Evolutionary conservation across 78 protist genomes (phyloP).

Genomic region (Dictyostelium firmibasis): DNA sequence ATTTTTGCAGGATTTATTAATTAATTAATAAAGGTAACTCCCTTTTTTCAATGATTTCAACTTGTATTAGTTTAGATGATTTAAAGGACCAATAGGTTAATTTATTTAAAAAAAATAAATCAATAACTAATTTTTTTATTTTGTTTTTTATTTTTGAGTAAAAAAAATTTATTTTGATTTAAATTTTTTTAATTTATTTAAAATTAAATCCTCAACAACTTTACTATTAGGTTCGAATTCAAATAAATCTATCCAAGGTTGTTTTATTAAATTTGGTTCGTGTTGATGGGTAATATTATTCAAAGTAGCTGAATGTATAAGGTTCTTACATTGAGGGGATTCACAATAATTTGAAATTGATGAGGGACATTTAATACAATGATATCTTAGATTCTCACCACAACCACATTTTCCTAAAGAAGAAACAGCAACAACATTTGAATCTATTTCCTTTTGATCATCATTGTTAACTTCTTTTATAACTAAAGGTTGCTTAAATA

Average conservation of each 20-base stretch:
- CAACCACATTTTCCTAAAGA: background rate
- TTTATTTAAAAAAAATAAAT: too few species aligned
- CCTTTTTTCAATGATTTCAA: too few species aligned
- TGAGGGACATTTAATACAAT: background rate
- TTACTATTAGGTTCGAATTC: background rate
- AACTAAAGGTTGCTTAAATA: background rate
- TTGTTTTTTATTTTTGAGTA: too few species aligned
- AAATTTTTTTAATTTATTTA: constrained; percentile 1
- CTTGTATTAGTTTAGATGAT: too few species aligned
- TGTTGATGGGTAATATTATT: background rate
- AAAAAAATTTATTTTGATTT: background rate
- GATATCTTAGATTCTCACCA: background rate
- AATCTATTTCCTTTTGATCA: too few species aligned
- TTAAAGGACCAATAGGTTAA: too few species aligned
- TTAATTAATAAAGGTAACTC: too few species aligned
- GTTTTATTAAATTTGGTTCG: background rate
- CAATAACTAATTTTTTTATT: too few species aligned
- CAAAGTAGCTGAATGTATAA: background rate
- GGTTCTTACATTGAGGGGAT: background rate
- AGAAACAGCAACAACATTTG: background rate
- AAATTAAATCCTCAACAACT: background rate
- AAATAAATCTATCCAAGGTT: background rate
- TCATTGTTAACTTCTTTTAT: background rate
- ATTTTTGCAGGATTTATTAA: too few species aligned
- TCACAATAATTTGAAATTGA: background rate